Base-by-base conservation (phyloP, 2,329 filamentous ascomycete genomes). In the Colletotrichum tofieldiae region DNA sequence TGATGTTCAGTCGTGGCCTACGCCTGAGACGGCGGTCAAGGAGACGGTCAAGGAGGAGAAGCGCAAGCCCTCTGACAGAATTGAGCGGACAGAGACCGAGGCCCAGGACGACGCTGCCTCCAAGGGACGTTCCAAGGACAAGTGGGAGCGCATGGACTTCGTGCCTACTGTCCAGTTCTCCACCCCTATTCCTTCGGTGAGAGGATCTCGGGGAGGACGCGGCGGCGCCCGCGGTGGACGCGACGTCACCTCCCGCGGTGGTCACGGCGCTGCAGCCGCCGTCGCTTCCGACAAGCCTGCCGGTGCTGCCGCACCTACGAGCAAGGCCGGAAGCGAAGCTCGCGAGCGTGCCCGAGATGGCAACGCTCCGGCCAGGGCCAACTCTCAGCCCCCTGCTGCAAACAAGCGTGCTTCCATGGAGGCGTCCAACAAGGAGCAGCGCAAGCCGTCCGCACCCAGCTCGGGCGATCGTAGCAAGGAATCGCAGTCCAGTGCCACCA, bases 1-100 rank as follows among this genome's bases (percentile, higher is more conserved):
- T 71, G 95, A 98, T 81, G 88, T 94, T 61, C 86, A 90, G 65
- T 91, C 91, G 26, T 99, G 96, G 96, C 96, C 96, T 20, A 98
- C 96, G 3, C 95, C 95, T 0, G 94, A 98, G 76, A 90, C 92
- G 64, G 91, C 92, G 61, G 82, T 82, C 56, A 85, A 87, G 75
- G 94, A 96, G 76, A 91, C 92, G 60, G 82, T 82, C 56, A 85
- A 87, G 74, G 94, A 96, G 76, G 90, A 93, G 73, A 94, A 93
- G 83, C 92, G 92, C 78, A 95, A 94, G 81, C 83, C 86, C 1
- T 86, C 90, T 65, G 88, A 92, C 67, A 84, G 85, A 65, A 82
- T 85, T 41, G 85, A 90, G 29, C 86, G 87, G 16, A 87, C 90
- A 56, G 92, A 94, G 73, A 90, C 92, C 59, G 92, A 93, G 75